phyloP scores from a whole-genome alignment of 2,329 filamentous ascomycete species.

The Erysiphe neolycopersici region DNA sequence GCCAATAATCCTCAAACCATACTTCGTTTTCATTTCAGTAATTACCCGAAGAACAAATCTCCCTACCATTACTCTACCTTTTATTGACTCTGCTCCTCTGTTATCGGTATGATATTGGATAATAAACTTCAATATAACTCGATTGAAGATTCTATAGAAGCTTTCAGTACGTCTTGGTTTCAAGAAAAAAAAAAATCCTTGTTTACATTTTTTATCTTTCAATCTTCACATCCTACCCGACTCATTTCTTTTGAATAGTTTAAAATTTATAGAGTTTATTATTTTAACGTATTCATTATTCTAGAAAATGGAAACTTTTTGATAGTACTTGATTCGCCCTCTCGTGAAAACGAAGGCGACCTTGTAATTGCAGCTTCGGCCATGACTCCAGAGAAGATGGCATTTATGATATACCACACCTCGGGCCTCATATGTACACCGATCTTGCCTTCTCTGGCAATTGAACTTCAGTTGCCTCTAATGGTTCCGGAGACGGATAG shows the following conservation, averaged over 20 bases:
- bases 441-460: slow-evolving; percentile 40
- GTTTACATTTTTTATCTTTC: not conserved
- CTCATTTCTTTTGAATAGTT: slow-evolving; percentile 1
- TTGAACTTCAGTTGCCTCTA: slow-evolving; percentile 50
- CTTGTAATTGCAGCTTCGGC: slow-evolving; percentile 78
- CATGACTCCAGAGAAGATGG: slow-evolving; percentile 72
- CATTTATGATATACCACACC: slow-evolving; percentile 81
- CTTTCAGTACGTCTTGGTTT: slow-evolving; percentile 27
- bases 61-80: too few species aligned
- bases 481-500: slow-evolving; percentile 48
- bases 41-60: too few species aligned
- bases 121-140: slow-evolving; percentile 25
- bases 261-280: not conserved
- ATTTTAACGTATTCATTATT: slow-evolving; percentile 2
- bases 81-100: too few species aligned
- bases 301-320: slow-evolving; percentile 68
- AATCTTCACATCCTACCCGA: not conserved
- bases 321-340: slow-evolving; percentile 75
- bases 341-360: slow-evolving; percentile 94
- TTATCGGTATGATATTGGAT: too few species aligned
- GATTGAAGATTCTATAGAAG: slow-evolving; percentile 35
- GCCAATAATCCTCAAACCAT: too few species aligned
- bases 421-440: slow-evolving; percentile 84
- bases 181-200: not conserved
- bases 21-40: too few species aligned